Conservation (phyloP, 331 rosid species). For the Arachis monticola region DNA sequence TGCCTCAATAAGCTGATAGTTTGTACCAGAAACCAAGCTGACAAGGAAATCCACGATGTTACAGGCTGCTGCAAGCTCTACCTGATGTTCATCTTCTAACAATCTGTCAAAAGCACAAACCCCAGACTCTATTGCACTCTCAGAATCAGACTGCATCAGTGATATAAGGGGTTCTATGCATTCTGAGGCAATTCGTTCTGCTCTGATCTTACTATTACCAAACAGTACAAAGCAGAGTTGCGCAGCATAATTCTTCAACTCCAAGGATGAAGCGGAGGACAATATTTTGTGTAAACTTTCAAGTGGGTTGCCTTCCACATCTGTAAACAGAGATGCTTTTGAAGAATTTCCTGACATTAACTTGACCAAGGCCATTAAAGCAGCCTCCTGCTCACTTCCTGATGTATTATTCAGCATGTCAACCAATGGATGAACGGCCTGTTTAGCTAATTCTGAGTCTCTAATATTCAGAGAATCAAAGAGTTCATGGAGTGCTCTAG, state of each 20-base stretch:
- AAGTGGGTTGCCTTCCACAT: constrained; percentile 77
- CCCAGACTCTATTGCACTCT: constrained; percentile 77
- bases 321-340: constrained; percentile 62
- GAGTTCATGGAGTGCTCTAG: constrained; percentile 85
- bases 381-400: constrained; percentile 87
- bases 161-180: constrained; percentile 80
- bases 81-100: constrained; percentile 83
- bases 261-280: constrained; percentile 75
- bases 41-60: constrained; percentile 85
- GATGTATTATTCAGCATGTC: constrained; percentile 90
- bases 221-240: constrained; percentile 77
- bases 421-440: constrained; percentile 87
- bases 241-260: constrained; percentile 83
- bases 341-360: constrained; percentile 77
- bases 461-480: constrained; percentile 70
- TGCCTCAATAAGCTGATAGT: constrained; percentile 80
- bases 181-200: constrained; percentile 72
- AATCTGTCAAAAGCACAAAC: constrained; percentile 89
- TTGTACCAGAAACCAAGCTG: constrained; percentile 77
- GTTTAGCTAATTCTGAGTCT: constrained; percentile 78
- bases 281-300: constrained; percentile 77
- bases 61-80: constrained; percentile 79
- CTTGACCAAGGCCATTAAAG: constrained; percentile 76
- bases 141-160: constrained; percentile 73
- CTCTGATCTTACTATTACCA: constrained; percentile 66